These are phyloP conservation scores for Trichoderma simmonsii DNA, from an alignment of 2,329 filamentous ascomycete genomes.

Conservation along the genomic window DNA sequence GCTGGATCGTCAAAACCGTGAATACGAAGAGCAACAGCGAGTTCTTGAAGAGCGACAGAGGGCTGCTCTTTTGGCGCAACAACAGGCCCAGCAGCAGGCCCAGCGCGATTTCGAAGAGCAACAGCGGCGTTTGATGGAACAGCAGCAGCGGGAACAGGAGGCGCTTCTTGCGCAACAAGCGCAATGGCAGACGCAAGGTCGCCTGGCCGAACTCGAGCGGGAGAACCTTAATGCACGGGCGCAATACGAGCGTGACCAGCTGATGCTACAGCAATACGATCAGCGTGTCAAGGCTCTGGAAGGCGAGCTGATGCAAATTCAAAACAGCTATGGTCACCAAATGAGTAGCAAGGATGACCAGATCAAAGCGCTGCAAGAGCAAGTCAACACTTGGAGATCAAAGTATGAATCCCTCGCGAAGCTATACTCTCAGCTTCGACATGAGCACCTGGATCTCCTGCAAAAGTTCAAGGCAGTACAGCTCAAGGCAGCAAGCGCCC, in stretches of 20 bases:
- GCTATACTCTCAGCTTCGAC: constrained; percentile 91
- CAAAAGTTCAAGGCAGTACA: constrained; percentile 97
- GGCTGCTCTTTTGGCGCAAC: constrained; percentile 74
- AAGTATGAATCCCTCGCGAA: constrained; percentile 98
- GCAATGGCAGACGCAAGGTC: constrained; percentile 89
- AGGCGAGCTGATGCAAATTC: constrained; percentile 77
- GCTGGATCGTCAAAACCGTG: constrained; percentile 83
- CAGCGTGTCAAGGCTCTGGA: constrained; percentile 91
- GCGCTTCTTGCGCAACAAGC: constrained; percentile 84
- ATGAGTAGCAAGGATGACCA: constrained; percentile 89
- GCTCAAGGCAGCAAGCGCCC: constrained; percentile 91
- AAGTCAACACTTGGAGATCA: constrained; percentile 94
- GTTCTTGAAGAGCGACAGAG: constrained; percentile 85
- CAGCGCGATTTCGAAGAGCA: constrained; percentile 97
- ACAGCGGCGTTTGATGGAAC: constrained; percentile 80
- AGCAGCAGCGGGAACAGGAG: constrained; percentile 87
- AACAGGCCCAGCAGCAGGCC: constrained; percentile 77
- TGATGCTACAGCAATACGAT: constrained; percentile 96
- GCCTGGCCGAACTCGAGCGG: constrained; percentile 90
- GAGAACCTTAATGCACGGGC: constrained; percentile 92
- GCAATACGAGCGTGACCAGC: constrained; percentile 94
- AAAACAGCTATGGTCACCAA: constrained; percentile 80
- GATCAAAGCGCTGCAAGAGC: constrained; percentile 87
- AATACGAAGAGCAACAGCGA: constrained; percentile 92
- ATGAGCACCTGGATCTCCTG: constrained; percentile 90